A percentile compares a stretch with the other conserved stretches of the same genome.
phyloP scores from a whole-genome alignment of 306 rosid genomes.

The Datisca glomerata region DNA sequence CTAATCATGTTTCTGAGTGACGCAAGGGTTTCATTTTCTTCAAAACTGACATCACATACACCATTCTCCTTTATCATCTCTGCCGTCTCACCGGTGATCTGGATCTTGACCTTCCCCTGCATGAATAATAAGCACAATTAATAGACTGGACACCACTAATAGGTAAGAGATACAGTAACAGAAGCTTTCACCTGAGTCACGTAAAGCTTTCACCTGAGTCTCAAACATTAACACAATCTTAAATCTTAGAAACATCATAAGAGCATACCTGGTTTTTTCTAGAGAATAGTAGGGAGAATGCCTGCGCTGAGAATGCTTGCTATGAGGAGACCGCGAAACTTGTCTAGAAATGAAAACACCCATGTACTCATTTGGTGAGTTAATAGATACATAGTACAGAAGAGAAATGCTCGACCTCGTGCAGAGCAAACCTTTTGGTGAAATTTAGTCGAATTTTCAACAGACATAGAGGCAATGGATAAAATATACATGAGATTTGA shows the following conservation, averaged over 20 bases:
- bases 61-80: constrained; percentile 33
- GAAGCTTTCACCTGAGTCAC: constrained; percentile 61
- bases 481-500: too few species aligned
- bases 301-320: constrained; percentile 99
- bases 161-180: constrained; percentile 15
- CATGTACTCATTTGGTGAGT: constrained; percentile 86
- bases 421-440: constrained; percentile 37
- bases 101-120: constrained; percentile 89
- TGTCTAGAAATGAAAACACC: constrained; percentile 93
- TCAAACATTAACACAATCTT: constrained; percentile 45
- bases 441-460: background rate
- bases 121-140: constrained; percentile 19
- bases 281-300: constrained; percentile 98
- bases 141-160: too few species aligned
- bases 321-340: constrained; percentile 99
- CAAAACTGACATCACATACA: too few species aligned
- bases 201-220: constrained; percentile 53
- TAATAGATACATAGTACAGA: constrained; percentile 31
- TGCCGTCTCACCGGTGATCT: constrained; percentile 67
- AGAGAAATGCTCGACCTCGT: constrained; percentile 47
- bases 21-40: too few species aligned
- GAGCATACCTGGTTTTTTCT: constrained; percentile 77
- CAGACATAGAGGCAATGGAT: too few species aligned
- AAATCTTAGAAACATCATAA: constrained; percentile 32
- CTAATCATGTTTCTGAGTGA: background rate